These are phyloP conservation scores for Ilyonectria sp. DNA, from an alignment of 2,329 filamentous ascomycete species.

Conservation along the genomic window DNA sequence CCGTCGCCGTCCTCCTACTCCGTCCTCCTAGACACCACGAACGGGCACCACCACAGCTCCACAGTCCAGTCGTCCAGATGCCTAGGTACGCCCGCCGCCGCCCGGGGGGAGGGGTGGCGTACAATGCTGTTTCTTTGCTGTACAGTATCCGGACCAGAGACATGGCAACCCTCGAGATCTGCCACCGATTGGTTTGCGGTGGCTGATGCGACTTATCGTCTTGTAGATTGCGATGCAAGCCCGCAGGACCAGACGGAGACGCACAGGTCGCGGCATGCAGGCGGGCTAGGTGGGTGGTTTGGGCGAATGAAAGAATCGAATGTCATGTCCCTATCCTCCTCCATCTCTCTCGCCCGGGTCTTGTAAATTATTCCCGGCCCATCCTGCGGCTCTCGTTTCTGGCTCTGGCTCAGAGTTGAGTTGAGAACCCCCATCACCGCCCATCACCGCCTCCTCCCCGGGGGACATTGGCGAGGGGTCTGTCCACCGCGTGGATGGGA, in stretches of 20 bases:
- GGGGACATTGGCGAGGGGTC: conserved; percentile 10
- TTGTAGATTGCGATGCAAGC: background rate
- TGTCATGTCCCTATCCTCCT: conserved; percentile 17
- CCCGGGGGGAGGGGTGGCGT: background rate
- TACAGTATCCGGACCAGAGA: background rate
- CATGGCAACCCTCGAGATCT: no score
- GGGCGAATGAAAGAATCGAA: conserved; percentile 12
- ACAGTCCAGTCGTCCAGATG: background rate
- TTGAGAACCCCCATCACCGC: conserved; percentile 19
- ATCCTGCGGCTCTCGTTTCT: conserved; percentile 18
- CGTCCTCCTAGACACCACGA: background rate
- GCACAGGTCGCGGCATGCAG: background rate
- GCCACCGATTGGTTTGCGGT: no score
- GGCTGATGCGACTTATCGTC: background rate
- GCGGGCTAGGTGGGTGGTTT: conserved; percentile 2
- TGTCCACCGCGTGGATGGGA: background rate
- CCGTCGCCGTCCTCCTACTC: background rate
- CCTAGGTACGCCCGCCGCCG: background rate
- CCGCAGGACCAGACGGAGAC: background rate
- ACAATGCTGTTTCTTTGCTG: background rate
- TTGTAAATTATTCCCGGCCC: conserved; percentile 26
- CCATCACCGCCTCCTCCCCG: conserved; percentile 2
- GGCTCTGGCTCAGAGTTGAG: conserved; percentile 34
- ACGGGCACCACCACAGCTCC: conserved; percentile 15
- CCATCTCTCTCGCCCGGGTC: conserved; percentile 4